Evolutionary conservation across 164 flowering plant genomes (phyloP).

Genomic region (Macadamia integrifolia): DNA sequence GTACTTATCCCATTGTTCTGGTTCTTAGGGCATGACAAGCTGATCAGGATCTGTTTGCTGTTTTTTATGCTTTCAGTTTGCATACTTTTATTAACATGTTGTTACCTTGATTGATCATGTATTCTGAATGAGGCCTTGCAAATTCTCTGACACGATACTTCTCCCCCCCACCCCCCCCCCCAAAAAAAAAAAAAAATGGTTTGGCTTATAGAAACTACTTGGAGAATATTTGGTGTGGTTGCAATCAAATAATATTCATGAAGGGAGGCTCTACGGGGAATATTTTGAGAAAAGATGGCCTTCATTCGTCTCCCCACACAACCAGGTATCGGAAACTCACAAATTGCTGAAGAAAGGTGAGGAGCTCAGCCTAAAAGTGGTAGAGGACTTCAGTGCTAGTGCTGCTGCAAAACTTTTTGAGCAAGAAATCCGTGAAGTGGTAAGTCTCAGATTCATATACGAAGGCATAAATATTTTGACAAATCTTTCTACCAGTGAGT

Average conservation of each 20-base stretch:
- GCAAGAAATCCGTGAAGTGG: conserved; percentile 88
- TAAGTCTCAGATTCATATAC: conserved; percentile 27
- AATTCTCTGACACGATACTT: not conserved
- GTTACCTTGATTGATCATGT: not conserved
- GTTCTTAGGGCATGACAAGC: no score
- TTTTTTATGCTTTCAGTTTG: no score
- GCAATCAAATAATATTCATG: conserved; percentile 48
- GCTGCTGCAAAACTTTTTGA: conserved; percentile 82
- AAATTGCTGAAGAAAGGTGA: conserved; percentile 37
- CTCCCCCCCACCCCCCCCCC: no score
- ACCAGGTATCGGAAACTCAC: conserved; percentile 26
- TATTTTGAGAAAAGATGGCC: conserved; percentile 76
- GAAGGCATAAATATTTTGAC: not conserved
- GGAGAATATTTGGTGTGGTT: conserved; percentile 68
- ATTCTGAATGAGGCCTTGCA: not conserved
- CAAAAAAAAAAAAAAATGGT: not conserved
- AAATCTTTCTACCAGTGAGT: no score
- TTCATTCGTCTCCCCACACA: conserved; percentile 24
- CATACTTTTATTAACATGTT: not conserved
- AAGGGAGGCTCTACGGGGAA: conserved; percentile 56
- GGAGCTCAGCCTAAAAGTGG: conserved; percentile 39
- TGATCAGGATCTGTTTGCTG: no score
- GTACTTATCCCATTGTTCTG: no score
- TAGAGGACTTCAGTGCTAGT: conserved; percentile 57
- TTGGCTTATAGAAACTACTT: conserved; percentile 56